Base-by-base conservation (phyloP, 495 filamentous ascomycete genomes). In the Hyphodiscus hymeniophilus region DNA sequence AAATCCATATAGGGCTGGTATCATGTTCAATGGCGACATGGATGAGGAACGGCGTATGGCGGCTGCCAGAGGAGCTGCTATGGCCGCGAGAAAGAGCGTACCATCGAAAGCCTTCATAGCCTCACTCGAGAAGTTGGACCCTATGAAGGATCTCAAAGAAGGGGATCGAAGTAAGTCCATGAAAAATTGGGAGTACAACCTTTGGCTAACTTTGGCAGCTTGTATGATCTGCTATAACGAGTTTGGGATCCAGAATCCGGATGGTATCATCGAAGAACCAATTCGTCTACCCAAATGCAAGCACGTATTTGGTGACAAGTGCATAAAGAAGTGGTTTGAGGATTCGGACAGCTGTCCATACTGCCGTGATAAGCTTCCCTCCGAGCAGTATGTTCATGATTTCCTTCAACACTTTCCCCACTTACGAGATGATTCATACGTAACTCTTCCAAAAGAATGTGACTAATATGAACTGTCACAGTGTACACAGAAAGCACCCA, bases 271-370 rank as follows among this genome's bases (percentile, higher is more conserved):
- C 34, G 75, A 79, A 43, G 59, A 57, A 1, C 72, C 75, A 10
- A 56, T 77, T 13, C 72, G 70, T 4, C 60, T 79, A 22, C 74
- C 75, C 11, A 71, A 68, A 45, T 79, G 75, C 63, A 75, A 76
- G 55, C 76, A 80, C 50, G 56, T 80, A 7, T 80, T 80, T 51
- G 76, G 76, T 16, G 70, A 76, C 40, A 67, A 71, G 40, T 80
- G 76, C 59, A 76, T 80, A 54, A 76, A 75, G 56, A 77, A 74
- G 51, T 80, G 76, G 76, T 71, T 79, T 41, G 62, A 75, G 36
- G 75, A 80, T 42, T 71, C 73, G 1, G 72, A 75, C 50, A 78
- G 66, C 45, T 80, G 76, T 53, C 76, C 76, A 0, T 75, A 76
- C 51, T 80, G 76, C 45, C 66, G 76, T 12, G 71, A 76, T 48